Conservation (phyloP, 2,329 filamentous ascomycete species). For the Epichloe gansuensis region DNA sequence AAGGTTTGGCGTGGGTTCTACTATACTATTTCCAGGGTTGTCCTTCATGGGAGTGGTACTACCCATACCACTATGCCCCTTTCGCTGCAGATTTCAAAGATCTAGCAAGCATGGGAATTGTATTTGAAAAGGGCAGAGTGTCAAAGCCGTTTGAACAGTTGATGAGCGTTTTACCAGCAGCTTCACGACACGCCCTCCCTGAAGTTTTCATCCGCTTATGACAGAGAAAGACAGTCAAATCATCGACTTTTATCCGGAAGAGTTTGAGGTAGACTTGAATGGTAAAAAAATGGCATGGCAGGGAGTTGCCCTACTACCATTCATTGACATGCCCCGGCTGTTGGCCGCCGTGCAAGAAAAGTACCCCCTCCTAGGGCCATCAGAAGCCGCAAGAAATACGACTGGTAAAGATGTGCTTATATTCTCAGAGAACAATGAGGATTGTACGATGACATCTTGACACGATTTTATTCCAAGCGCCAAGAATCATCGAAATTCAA, state of each 20-base stretch:
- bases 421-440: slow-evolving; percentile 68
- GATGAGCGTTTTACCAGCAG: slow-evolving; percentile 93
- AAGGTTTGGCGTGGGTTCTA: slow-evolving; percentile 90
- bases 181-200: slow-evolving; percentile 83
- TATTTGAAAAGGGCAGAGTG: slow-evolving; percentile 72
- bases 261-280: slow-evolving; percentile 87
- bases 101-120: slow-evolving; percentile 63
- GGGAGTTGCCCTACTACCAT: slow-evolving; percentile 82
- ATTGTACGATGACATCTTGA: slow-evolving; percentile 74
- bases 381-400: slow-evolving; percentile 68
- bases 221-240: slow-evolving; percentile 77
- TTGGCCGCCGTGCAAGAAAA: slow-evolving; percentile 71
- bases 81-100: slow-evolving; percentile 93
- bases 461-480: slow-evolving; percentile 86
- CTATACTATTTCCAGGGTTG: slow-evolving; percentile 98
- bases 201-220: slow-evolving; percentile 81
- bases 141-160: slow-evolving; percentile 93
- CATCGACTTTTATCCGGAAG: slow-evolving; percentile 93
- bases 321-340: slow-evolving; percentile 85
- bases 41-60: slow-evolving; percentile 98
- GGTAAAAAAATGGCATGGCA: slow-evolving; percentile 99
- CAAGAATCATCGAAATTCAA: slow-evolving; percentile 54
- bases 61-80: slow-evolving; percentile 95
- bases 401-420: slow-evolving; percentile 72
- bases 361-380: slow-evolving; percentile 65